A percentile compares a stretch with the other conserved stretches of the same genome.
Evolutionary conservation across 208 protist genomes (phyloP).

Genomic region (Crithidia sp.): DNA sequence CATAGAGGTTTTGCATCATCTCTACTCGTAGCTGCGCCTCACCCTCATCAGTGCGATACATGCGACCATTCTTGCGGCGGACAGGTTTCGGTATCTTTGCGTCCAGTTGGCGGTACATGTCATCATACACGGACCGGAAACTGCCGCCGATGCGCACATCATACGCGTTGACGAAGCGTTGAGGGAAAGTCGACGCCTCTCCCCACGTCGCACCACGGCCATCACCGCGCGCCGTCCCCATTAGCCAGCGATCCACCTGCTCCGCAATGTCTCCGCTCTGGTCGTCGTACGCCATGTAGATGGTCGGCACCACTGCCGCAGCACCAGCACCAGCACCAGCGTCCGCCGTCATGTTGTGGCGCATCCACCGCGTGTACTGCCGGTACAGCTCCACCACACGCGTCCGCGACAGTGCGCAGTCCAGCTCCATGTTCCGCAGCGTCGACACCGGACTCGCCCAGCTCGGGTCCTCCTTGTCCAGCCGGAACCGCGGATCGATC

Average conservation of each 20-base stretch:
- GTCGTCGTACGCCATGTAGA: conserved; percentile 1
- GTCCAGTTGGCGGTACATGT: no score
- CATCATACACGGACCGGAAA: no score
- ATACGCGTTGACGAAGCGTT: background rate
- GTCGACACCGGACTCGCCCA: conserved; percentile 2
- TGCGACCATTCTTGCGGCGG: no score
- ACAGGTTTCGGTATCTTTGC: no score
- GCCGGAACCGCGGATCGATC: background rate
- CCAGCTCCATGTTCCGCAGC: conserved; percentile 3
- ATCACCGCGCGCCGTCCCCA: background rate
- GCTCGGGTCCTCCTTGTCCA: background rate
- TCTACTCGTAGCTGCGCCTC: background rate
- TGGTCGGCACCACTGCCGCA: background rate
- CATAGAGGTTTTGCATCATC: background rate
- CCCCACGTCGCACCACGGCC: background rate
- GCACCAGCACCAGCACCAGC: background rate
- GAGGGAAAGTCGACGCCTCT: background rate
- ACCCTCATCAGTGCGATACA: no score
- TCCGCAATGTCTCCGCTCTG: background rate
- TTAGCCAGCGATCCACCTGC: background rate
- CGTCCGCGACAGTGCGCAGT: conserved; percentile 4
- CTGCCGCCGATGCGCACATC: background rate
- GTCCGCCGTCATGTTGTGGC: background rate
- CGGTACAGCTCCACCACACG: conserved; percentile 7
- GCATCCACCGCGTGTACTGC: conserved; percentile 2